phyloP scores from a whole-genome alignment of 768 basidiomycete genomes.

The Cyclocybe aegerita region DNA sequence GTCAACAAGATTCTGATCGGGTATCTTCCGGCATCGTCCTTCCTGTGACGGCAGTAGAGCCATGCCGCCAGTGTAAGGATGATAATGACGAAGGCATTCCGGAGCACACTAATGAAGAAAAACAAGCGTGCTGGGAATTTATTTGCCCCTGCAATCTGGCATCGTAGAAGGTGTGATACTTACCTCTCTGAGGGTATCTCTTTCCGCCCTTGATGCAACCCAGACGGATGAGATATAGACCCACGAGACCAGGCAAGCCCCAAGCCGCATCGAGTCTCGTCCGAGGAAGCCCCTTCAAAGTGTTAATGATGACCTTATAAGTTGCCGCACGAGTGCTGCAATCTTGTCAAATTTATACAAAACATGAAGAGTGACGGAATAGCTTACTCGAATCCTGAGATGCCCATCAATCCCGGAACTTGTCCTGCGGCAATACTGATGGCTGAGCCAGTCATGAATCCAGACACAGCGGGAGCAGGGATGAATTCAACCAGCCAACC shows the following conservation, averaged over 20 bases:
- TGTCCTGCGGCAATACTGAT: conserved; percentile 89
- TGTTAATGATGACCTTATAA: conserved; percentile 90
- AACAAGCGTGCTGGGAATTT: conserved; percentile 52
- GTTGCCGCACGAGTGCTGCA: conserved; percentile 80
- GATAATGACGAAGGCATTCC: conserved; percentile 88
- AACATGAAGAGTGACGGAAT: background rate
- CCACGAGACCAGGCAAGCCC: conserved; percentile 74
- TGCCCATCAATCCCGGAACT: conserved; percentile 87
- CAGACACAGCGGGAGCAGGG: conserved; percentile 78
- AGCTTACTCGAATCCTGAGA: conserved; percentile 77
- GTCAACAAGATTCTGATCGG: conserved; percentile 82
- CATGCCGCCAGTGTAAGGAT: conserved; percentile 86
- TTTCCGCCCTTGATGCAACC: conserved; percentile 47
- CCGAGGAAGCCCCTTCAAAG: conserved; percentile 75
- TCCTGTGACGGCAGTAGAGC: conserved; percentile 73
- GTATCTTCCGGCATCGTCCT: conserved; percentile 58
- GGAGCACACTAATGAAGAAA: conserved; percentile 76
- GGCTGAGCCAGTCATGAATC: conserved; percentile 98
- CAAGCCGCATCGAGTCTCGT: conserved; percentile 85
- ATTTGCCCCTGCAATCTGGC: too few species aligned
- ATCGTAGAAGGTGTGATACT: conserved; percentile 13
- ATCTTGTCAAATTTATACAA: conserved; percentile 6
- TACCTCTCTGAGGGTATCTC: conserved; percentile 64
- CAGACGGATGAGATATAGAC: conserved; percentile 69
- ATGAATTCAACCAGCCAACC: conserved; percentile 98